Base-by-base conservation (phyloP, 768 basidiomycete species). In the Hericium coralloides region DNA sequence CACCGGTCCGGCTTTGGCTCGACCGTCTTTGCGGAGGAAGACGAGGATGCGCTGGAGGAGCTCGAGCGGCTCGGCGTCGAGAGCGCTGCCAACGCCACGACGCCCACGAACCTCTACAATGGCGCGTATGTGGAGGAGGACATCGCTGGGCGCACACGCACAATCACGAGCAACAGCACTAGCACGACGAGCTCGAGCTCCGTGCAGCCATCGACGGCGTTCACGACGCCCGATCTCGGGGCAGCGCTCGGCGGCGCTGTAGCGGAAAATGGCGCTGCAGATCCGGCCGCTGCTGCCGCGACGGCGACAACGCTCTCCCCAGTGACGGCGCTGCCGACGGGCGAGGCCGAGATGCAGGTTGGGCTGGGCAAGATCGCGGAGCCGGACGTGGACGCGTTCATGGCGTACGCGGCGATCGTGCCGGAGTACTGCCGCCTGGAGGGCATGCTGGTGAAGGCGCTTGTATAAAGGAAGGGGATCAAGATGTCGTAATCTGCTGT, bases 311-410 rank as follows among this genome's bases (percentile, higher is more conserved):
- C 86, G 5, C 73, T 89, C 36, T 82, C 83, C 9, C 87, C 89
- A 1, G 83, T 90, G 9, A 79, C 80, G 12, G 83, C 89, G 25
- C 73, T 92, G 55, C 79, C 82, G 15, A 91, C 89, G 1, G 74
- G 77, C 2, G 89, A 91, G 59, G 74, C 77, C 15, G 90, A 92
- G 70, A 75, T 80, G 36, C 87, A 88, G 70, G 74, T 86, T 37
- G 91, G 91, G 15, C 69, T 92, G 49, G 85, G 82, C 36, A 91
- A 90, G 69, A 85, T 92, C 6, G 89, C 91, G 0, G 89, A 91
- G 58, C 82, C 90, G 14, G 91, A 93, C 66, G 72, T 82, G 54
- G 91, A 93, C 68, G 84, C 89, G 55, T 91, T 91, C 70, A 80
- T 89, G 82, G 81, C 85, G 0, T 93, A 93, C 67, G 89, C 89